Evolutionary conservation across 805 yeast species (phyloP).

Genomic region (Candida nanaspora): DNA sequence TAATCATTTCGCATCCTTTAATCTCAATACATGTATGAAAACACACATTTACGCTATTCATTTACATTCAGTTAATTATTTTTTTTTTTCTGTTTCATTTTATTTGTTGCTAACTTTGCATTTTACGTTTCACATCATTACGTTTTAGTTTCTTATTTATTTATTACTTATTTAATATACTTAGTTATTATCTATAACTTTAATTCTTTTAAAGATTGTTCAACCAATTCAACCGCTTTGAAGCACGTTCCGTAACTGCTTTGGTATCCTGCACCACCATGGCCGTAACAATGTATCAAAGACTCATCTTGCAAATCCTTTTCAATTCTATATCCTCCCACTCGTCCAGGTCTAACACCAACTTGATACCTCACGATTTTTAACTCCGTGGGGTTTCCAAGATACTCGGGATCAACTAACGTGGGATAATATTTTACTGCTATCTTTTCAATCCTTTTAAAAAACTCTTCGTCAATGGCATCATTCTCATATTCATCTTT

Average conservation of each 20-base stretch:
- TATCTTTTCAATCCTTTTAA: slow-evolving; percentile 38
- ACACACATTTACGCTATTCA: too few species aligned
- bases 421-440: slow-evolving; percentile 37
- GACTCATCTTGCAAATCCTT: slow-evolving; percentile 20
- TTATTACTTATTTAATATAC: too few species aligned
- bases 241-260: not conserved
- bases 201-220: too few species aligned
- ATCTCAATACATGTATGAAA: too few species aligned
- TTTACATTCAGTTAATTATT: too few species aligned
- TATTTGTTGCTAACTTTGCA: too few species aligned
- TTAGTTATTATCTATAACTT: too few species aligned
- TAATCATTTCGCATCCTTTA: too few species aligned
- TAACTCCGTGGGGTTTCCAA: slow-evolving; percentile 27
- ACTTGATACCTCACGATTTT: slow-evolving; percentile 46
- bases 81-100: too few species aligned
- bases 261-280: slow-evolving; percentile 75
- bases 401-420: slow-evolving; percentile 20
- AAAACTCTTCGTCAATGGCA: slow-evolving; percentile 34
- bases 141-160: too few species aligned
- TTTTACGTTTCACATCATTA: too few species aligned
- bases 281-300: slow-evolving; percentile 61
- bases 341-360: slow-evolving; percentile 63
- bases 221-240: not conserved
- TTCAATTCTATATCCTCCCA: slow-evolving; percentile 52
- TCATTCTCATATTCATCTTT: slow-evolving; percentile 2